A percentile compares a stretch with the other conserved stretches of the same genome.
These are phyloP conservation scores for Pleurotus sapidus DNA, from an alignment of 768 basidiomycete genomes.

Conservation along the genomic window DNA sequence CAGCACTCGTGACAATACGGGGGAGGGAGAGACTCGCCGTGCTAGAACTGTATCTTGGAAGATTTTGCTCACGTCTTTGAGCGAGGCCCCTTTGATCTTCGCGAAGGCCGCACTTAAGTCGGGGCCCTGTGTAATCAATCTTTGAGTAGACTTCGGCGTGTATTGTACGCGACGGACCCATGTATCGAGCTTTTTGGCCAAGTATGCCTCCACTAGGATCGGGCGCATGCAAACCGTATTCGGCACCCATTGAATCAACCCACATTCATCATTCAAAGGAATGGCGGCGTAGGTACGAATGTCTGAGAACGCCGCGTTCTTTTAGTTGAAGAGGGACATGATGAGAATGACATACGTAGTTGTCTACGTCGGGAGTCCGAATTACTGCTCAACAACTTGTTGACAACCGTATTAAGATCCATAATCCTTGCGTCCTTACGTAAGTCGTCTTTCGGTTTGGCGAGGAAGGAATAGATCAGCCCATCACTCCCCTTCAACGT, in stretches of 20 bases:
- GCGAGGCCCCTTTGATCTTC: conserved; percentile 46
- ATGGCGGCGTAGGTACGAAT: conserved; percentile 99
- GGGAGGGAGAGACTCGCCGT: conserved; percentile 37
- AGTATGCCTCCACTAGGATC: conserved; percentile 70
- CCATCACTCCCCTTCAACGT: conserved; percentile 83
- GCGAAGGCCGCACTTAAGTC: conserved; percentile 47
- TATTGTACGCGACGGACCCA: conserved; percentile 32
- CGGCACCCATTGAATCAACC: conserved; percentile 98
- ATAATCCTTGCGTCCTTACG: conserved; percentile 96
- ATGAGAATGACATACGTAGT: conserved; percentile 59
- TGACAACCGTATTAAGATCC: conserved; percentile 98
- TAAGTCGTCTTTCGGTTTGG: conserved; percentile 96
- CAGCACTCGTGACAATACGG: background rate
- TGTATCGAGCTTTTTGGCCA: conserved; percentile 32
- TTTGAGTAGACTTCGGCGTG: background rate
- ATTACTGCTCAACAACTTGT: conserved; percentile 90
- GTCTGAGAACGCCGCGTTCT: conserved; percentile 41
- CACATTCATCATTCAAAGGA: conserved; percentile 95
- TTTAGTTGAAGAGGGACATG: background rate
- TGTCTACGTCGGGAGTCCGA: conserved; percentile 90
- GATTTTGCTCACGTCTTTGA: conserved; percentile 47
- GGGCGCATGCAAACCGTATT: conserved; percentile 84
- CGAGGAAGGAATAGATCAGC: conserved; percentile 83
- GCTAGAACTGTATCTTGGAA: conserved; percentile 57
- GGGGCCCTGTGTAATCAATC: conserved; percentile 26